phyloP scores from a whole-genome alignment of 371 early-diverging fungal species.

The Syncephalis fuscata region DNA sequence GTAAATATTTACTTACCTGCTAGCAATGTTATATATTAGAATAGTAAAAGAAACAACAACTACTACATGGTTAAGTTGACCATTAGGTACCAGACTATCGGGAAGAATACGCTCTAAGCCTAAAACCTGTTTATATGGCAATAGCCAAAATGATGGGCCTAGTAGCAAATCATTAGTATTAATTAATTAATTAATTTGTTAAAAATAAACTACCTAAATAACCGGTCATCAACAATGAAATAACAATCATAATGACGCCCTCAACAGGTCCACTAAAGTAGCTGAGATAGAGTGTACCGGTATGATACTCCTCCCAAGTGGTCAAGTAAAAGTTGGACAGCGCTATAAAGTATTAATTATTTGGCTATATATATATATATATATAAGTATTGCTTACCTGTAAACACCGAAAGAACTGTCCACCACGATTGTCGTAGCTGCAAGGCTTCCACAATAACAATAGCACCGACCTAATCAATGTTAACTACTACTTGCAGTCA shows the following conservation, averaged over 20 bases:
- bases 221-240: slow-evolving; percentile 48
- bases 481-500: slow-evolving; percentile 1
- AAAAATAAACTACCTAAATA: slow-evolving; percentile 27
- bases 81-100: slow-evolving; percentile 1
- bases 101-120: slow-evolving; percentile 7
- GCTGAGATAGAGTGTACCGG: slow-evolving; percentile 77
- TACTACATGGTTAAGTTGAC: slow-evolving; percentile 22
- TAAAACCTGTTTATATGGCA: slow-evolving; percentile 1
- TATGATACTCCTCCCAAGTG: slow-evolving; percentile 94
- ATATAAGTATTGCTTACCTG: slow-evolving; percentile 10
- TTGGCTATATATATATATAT: slow-evolving; percentile 1
- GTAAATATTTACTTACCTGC: slow-evolving; percentile 20
- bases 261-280: slow-evolving; percentile 94
- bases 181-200: too few species aligned
- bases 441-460: slow-evolving; percentile 43
- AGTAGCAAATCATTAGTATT: too few species aligned
- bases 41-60: slow-evolving; percentile 33
- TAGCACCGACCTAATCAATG: slow-evolving; percentile 20
- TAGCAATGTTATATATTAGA: slow-evolving; percentile 35
- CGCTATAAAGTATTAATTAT: slow-evolving; percentile 19
- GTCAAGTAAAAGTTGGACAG: slow-evolving; percentile 79
- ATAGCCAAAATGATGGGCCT: too few species aligned
- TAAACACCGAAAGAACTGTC: slow-evolving; percentile 23
- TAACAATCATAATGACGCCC: slow-evolving; percentile 62
- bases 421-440: slow-evolving; percentile 66